These are phyloP conservation scores for Pseudozyma tsukubaensis DNA, from an alignment of 1,284 basidiomycete species.

Conservation along the genomic window DNA sequence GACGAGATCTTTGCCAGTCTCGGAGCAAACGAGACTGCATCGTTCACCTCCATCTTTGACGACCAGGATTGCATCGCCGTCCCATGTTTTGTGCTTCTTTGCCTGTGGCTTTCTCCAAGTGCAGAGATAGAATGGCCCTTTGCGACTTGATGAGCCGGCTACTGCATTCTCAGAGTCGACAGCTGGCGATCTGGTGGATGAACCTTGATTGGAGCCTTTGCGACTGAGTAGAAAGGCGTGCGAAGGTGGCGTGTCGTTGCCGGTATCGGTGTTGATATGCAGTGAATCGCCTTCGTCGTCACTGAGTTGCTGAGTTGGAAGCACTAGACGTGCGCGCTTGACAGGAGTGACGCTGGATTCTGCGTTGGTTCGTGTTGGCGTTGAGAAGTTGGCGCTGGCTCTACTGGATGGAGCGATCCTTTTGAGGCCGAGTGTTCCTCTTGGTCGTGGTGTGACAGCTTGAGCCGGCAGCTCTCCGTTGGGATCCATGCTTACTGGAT, in stretches of 20 bases:
- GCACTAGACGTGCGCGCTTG: slow-evolving; percentile 38
- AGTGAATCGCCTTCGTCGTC: slow-evolving; percentile 2
- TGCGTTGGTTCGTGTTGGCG: slow-evolving; percentile 10
- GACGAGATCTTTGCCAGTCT: slow-evolving; percentile 55
- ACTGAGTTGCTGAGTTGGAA: slow-evolving; percentile 32
- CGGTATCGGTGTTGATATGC: background rate
- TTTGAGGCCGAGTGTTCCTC: slow-evolving; percentile 36
- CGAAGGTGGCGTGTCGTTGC: slow-evolving; percentile 23
- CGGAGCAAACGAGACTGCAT: slow-evolving; percentile 52
- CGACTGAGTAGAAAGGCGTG: slow-evolving; percentile 35
- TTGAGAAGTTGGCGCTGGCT: slow-evolving; percentile 5
- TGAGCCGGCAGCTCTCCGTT: slow-evolving; percentile 8
- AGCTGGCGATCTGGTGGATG: background rate
- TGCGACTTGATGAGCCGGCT: slow-evolving; percentile 20
- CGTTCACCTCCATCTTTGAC: slow-evolving; percentile 47
- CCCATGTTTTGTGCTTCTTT: slow-evolving; percentile 89
- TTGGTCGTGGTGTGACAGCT: slow-evolving; percentile 23
- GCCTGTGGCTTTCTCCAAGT: slow-evolving; percentile 76
- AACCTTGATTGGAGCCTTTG: slow-evolving; percentile 14
- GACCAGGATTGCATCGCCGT: slow-evolving; percentile 72
- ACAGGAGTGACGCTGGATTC: slow-evolving; percentile 3
- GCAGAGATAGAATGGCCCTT: slow-evolving; percentile 61
- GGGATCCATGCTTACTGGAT: slow-evolving; percentile 11
- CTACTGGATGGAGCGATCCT: slow-evolving; percentile 13
- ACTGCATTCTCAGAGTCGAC: slow-evolving; percentile 1